Evolutionary conservation across 2,329 filamentous ascomycete genomes (phyloP).

Genomic region (Aureobasidium musti): DNA sequence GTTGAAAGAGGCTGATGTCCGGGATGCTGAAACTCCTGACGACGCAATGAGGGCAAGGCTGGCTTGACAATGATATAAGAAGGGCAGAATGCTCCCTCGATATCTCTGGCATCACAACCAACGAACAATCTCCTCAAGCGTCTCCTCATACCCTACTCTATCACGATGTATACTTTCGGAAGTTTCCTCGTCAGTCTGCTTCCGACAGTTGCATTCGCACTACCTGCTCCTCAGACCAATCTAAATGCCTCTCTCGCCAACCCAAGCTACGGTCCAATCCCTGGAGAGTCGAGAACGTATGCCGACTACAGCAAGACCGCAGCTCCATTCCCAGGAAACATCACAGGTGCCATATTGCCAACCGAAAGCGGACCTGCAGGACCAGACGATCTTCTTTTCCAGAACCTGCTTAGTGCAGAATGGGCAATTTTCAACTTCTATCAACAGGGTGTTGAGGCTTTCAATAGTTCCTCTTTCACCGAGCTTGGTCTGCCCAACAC

Average conservation of each 20-base stretch:
- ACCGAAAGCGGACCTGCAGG: conserved; percentile 40
- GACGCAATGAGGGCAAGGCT: background rate
- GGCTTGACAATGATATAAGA: background rate
- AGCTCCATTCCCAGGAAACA: conserved; percentile 45
- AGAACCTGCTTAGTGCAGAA: conserved; percentile 50
- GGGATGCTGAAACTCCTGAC: background rate
- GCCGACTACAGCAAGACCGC: conserved; percentile 41
- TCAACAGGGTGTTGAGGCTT: conserved; percentile 46
- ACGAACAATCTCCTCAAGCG: background rate
- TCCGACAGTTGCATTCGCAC: background rate
- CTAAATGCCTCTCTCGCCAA: conserved; percentile 30
- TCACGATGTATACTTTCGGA: background rate
- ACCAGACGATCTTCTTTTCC: conserved; percentile 48
- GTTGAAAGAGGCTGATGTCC: background rate
- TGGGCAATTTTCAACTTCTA: conserved; percentile 53
- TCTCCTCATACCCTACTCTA: background rate
- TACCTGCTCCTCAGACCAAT: conserved; percentile 4
- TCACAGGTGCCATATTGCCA: conserved; percentile 41
- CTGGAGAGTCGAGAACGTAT: conserved; percentile 38
- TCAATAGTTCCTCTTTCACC: conserved; percentile 42
- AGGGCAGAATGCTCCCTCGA: background rate
- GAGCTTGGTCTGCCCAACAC: conserved; percentile 43
- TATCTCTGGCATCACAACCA: background rate
- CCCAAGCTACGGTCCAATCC: conserved; percentile 40
- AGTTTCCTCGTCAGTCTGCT: background rate